Percentiles rank a stretch among this genome's conserved stretches.
Conservation (phyloP, 1,139 yeast species). For the Debaryomycetaceae sp. region DNA sequence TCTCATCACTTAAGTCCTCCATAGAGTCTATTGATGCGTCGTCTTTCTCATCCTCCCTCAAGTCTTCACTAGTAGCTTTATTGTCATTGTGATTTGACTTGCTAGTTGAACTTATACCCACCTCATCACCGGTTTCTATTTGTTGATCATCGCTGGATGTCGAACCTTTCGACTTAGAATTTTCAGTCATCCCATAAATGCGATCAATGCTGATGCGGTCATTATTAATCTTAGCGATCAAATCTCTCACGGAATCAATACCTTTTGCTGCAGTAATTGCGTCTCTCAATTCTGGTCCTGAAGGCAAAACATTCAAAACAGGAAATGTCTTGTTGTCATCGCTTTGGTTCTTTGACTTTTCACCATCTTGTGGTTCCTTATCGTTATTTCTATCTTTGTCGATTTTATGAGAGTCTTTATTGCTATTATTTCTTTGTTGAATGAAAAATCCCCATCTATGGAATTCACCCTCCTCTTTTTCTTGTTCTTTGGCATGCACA, state of each 20-base stretch:
- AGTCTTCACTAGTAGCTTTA: neutral
- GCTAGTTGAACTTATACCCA: neutral
- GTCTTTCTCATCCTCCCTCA: slow-evolving; percentile 17
- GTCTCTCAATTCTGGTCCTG: slow-evolving; percentile 73
- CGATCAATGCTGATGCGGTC: slow-evolving; percentile 53
- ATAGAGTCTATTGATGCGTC: slow-evolving; percentile 29
- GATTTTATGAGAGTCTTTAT: slow-evolving; percentile 4
- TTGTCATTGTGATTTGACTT: slow-evolving; percentile 17
- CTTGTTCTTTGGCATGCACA: slow-evolving; percentile 67
- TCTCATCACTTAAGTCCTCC: slow-evolving; percentile 12
- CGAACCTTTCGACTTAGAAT: slow-evolving; percentile 2
- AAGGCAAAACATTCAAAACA: slow-evolving; percentile 49
- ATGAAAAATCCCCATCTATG: slow-evolving; percentile 80
- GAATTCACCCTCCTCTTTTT: slow-evolving; percentile 88
- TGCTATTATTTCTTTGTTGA: slow-evolving; percentile 45
- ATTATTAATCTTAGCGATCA: slow-evolving; percentile 62
- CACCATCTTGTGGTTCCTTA: neutral
- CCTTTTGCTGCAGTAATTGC: slow-evolving; percentile 80
- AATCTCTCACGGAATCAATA: slow-evolving; percentile 64
- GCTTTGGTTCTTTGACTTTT: slow-evolving; percentile 1
- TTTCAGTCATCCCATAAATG: slow-evolving; percentile 32
- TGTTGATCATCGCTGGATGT: slow-evolving; percentile 2
- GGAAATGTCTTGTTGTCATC: slow-evolving; percentile 25
- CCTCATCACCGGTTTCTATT: neutral
- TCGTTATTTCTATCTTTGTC: neutral